Evolutionary conservation across 1,139 yeast genomes (phyloP).

Genomic region (Kurtzmaniella quercitrusa): DNA sequence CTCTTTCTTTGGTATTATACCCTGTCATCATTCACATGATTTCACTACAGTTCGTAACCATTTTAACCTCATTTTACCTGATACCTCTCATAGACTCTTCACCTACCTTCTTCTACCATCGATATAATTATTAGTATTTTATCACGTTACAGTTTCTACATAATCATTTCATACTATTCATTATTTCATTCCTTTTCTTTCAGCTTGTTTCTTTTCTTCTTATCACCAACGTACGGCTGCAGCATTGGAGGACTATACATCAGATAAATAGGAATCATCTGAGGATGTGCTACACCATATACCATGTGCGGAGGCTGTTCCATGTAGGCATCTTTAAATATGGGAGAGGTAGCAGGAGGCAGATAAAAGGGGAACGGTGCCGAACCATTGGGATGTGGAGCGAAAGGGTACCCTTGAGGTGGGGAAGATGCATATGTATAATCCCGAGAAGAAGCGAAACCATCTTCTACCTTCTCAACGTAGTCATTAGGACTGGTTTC

Average conservation of each 20-base stretch:
- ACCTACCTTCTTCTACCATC: too few species aligned
- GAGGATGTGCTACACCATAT: constrained; percentile 5
- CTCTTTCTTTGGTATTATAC: too few species aligned
- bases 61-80: too few species aligned
- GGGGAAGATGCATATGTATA: not conserved
- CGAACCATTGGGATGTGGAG: not conserved
- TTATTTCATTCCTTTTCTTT: not conserved
- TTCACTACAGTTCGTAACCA: too few species aligned
- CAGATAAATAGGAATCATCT: constrained; percentile 8
- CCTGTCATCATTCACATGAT: too few species aligned
- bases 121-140: too few species aligned
- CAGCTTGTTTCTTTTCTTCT: not conserved
- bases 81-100: too few species aligned
- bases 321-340: constrained; percentile 2
- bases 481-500: constrained; percentile 4
- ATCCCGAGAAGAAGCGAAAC: constrained; percentile 3
- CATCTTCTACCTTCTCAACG: constrained; percentile 1
- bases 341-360: constrained; percentile 4
- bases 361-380: not conserved
- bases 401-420: not conserved
- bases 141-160: too few species aligned
- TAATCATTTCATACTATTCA: not conserved
- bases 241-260: constrained; percentile 1
- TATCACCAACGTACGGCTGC: not conserved
- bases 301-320: constrained; percentile 4